Base-by-base conservation (phyloP, 306 rosid species). In the Pueraria montana region DNA sequence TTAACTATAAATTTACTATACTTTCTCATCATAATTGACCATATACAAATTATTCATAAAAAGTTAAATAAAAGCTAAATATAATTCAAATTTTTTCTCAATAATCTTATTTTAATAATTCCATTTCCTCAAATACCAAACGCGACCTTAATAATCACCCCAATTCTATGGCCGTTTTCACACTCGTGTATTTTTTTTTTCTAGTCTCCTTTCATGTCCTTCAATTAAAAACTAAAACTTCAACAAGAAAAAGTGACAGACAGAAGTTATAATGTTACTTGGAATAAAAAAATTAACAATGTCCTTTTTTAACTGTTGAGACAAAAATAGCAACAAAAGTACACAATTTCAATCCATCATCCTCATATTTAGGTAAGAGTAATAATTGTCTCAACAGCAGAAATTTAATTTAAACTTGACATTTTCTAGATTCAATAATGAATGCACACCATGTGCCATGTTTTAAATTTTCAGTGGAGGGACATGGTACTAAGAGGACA, bases 321-420 rank as follows among this genome's bases (percentile, higher is more conserved):
- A 68, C 53, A 42, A 68, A 68, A 40, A 40, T 16, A 42, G 18
- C 42, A 20, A 68, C 30, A 18, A 34, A 30, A n/a, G 16, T 40
- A 20, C 32, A 5, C 2, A 40, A 20, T 12, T 68, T 9, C 11
- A 4, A 11, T 38, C n/a, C 52, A 8, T 66, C 72, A 11, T n/a
- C 48, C 11, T 67, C 74, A 40, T 5, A 43, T 42, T 21, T 69
- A 69, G 74, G 74, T 69, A 23, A 61, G 40, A 32, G 18, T 56
- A 72, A 72, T 72, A 61, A 27, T 45, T 46, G 16, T 80, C 63
- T 59, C 72, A 62, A 61, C 21, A 10, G 43, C 16, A 17, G 43
- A 49, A 17, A 72, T 72, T 26, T 72, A 72, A 49, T 74, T 10
- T 74, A 52, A 11, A 67, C 42, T 67, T 38, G 50, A 40, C 30